Percentiles rank a stretch among this genome's conserved stretches.
These are phyloP conservation scores for Cucurbita moschata DNA, from an alignment of 306 rosid species.

Conservation along the genomic window DNA sequence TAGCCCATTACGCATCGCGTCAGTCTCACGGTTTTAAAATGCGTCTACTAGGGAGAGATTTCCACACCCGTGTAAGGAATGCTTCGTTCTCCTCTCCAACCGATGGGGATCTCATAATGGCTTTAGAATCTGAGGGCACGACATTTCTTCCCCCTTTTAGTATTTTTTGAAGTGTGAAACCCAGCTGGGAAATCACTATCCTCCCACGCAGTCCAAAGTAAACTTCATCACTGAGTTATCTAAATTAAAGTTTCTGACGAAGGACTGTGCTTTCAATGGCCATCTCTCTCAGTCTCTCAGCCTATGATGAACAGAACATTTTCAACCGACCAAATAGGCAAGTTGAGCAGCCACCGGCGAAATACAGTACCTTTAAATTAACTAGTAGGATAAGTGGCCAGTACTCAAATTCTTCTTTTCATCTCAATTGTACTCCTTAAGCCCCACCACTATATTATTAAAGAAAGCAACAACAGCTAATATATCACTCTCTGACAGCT, in stretches of 20 bases:
- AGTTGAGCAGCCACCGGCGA: neutral
- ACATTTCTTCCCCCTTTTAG: neutral
- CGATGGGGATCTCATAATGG: no score
- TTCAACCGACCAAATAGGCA: neutral
- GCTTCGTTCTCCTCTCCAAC: no score
- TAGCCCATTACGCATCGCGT: no score
- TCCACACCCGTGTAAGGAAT: no score
- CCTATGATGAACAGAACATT: neutral
- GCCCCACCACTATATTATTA: neutral
- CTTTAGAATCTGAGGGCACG: neutral
- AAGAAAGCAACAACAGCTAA: constrained; percentile 1
- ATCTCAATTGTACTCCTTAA: neutral
- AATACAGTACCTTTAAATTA: neutral
- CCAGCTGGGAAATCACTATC: neutral
- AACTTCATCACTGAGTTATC: neutral
- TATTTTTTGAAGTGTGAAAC: neutral
- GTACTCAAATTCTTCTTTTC: neutral
- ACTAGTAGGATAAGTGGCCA: neutral
- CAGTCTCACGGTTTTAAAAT: no score
- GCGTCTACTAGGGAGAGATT: no score
- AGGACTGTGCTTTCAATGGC: neutral
- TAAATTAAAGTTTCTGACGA: neutral
- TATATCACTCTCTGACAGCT: neutral
- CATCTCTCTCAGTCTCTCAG: neutral
- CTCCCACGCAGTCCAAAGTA: neutral